Evolutionary conservation across 768 basidiomycete genomes (phyloP).

Genomic region (Suillus weaverae): DNA sequence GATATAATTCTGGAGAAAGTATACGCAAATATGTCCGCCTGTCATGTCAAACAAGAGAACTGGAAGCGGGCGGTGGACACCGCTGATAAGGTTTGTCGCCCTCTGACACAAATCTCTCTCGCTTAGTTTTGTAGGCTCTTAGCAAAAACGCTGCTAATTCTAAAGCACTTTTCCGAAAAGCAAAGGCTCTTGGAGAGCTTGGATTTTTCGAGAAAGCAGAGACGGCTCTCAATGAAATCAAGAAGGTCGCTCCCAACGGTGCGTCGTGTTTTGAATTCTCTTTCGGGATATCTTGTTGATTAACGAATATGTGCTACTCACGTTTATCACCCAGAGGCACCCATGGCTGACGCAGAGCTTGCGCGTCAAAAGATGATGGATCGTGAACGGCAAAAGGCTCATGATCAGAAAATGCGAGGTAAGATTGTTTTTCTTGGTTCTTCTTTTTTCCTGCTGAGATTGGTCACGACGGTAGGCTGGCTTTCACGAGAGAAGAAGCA

Average conservation of each 20-base stretch:
- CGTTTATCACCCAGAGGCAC: constrained; percentile 43
- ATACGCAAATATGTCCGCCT: constrained; percentile 83
- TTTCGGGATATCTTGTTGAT: neutral
- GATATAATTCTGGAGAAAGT: constrained; percentile 80
- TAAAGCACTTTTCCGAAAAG: constrained; percentile 82
- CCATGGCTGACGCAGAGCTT: constrained; percentile 64
- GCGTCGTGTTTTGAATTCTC: constrained; percentile 5
- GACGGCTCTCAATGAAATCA: constrained; percentile 61
- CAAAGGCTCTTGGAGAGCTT: constrained; percentile 72
- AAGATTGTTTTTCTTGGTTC: neutral
- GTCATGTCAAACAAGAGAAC: constrained; percentile 77
- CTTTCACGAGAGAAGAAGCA: constrained; percentile 32
- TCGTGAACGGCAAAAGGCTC: constrained; percentile 61
- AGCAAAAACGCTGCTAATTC: constrained; percentile 72
- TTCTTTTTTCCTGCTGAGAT: constrained; percentile 2
- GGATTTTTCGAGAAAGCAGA: constrained; percentile 77
- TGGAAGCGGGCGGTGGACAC: constrained; percentile 79
- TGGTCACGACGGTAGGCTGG: constrained; percentile 25
- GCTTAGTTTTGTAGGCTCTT: constrained; percentile 51
- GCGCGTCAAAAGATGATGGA: constrained; percentile 59
- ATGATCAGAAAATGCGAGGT: constrained; percentile 80
- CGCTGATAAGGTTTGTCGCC: constrained; percentile 64
- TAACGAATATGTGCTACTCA: neutral
- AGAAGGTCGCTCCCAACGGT: constrained; percentile 65
- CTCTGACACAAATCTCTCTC: neutral